These are phyloP conservation scores for Podospora pseudoanserina DNA, from an alignment of 495 filamentous ascomycete genomes.

Conservation along the genomic window DNA sequence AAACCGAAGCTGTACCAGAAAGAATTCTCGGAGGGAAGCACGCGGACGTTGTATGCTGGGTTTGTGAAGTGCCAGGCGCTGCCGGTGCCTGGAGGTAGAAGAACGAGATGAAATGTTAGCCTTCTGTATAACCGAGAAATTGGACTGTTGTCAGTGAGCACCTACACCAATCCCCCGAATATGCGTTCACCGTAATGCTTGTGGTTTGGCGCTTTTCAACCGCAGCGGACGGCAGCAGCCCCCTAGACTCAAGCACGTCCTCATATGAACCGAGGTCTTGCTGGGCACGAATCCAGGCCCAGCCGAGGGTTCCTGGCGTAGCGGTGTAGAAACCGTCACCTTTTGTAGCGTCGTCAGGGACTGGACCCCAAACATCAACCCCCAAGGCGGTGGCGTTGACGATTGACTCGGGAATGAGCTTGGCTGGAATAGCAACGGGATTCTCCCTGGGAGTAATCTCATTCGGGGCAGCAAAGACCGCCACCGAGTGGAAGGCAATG, in stretches of 20 bases:
- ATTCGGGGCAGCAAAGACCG: no score
- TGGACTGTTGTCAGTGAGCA: neutral
- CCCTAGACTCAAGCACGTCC: neutral
- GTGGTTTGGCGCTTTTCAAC: slow-evolving; percentile 4
- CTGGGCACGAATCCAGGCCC: slow-evolving; percentile 5
- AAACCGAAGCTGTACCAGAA: neutral
- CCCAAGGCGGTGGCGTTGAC: neutral
- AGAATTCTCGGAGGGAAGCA: neutral
- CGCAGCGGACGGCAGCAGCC: neutral
- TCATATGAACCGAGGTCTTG: neutral
- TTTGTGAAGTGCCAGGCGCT: slow-evolving; percentile 1
- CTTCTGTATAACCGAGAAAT: neutral
- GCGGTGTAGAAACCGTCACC: neutral
- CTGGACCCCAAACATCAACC: neutral
- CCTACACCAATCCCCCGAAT: neutral
- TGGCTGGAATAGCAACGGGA: slow-evolving; percentile 1
- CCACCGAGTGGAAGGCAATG: no score
- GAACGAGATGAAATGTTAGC: neutral
- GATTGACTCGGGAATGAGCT: slow-evolving; percentile 13
- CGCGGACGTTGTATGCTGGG: neutral
- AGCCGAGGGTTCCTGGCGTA: neutral
- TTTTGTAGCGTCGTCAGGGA: neutral
- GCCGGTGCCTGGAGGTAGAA: neutral
- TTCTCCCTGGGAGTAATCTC: no score
- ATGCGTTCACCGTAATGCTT: neutral